A percentile compares a stretch with the other conserved stretches of the same genome.
Evolutionary conservation across 352 stramenopile genomes (phyloP).

Genomic region (Pythium dissotocum): DNA sequence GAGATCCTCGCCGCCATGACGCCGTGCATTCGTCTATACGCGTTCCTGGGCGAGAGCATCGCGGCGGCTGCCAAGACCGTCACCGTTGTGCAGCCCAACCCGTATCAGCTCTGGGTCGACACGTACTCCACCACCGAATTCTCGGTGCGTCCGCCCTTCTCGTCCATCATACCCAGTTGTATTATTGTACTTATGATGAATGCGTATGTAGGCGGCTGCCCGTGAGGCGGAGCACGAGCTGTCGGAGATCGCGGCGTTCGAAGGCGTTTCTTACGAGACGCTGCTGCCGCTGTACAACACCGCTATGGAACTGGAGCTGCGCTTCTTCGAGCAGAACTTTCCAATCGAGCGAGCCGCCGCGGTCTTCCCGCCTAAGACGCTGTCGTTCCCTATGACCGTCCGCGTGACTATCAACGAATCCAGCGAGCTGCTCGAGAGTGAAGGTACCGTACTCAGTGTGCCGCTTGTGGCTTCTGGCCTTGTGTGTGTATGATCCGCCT

Average conservation of each 20-base stretch:
- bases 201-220: slow-evolving; percentile 23
- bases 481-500: background rate
- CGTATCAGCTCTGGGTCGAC: slow-evolving; percentile 54
- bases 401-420: slow-evolving; percentile 1
- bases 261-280: slow-evolving; percentile 28
- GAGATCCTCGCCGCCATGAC: slow-evolving; percentile 59
- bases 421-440: background rate
- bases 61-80: slow-evolving; percentile 12
- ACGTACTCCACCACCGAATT: slow-evolving; percentile 47
- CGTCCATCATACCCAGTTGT: background rate
- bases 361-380: slow-evolving; percentile 4
- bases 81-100: slow-evolving; percentile 7
- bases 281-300: slow-evolving; percentile 46
- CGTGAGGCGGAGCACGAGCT: slow-evolving; percentile 37
- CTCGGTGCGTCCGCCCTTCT: slow-evolving; percentile 3
- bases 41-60: slow-evolving; percentile 45
- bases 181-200: background rate
- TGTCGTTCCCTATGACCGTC: slow-evolving; percentile 13
- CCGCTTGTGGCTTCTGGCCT: background rate
- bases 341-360: slow-evolving; percentile 24
- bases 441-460: slow-evolving; percentile 16
- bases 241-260: slow-evolving; percentile 31
- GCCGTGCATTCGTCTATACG: slow-evolving; percentile 52
- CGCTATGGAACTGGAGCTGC: slow-evolving; percentile 55
- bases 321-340: slow-evolving; percentile 59